Evolutionary conservation across 1,284 basidiomycete genomes (phyloP).

Genomic region (Apiotrichum mycotoxinovorans): DNA sequence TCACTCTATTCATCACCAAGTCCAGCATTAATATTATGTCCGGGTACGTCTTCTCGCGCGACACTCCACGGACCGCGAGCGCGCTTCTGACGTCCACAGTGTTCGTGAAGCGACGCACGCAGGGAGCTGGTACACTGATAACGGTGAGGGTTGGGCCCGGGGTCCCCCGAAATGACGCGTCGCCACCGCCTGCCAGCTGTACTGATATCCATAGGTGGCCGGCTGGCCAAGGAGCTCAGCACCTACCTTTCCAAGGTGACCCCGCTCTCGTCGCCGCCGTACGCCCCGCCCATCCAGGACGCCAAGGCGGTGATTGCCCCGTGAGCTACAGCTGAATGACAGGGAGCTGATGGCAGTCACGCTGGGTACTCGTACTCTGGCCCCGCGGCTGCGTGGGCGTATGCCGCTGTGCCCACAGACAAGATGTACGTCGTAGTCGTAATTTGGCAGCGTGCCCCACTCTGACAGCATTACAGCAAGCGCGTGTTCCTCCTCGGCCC

Average conservation of each 20-base stretch:
- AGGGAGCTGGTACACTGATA: slow-evolving; percentile 80
- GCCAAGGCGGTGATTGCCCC: slow-evolving; percentile 96
- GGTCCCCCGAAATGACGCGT: no score
- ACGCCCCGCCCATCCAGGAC: slow-evolving; percentile 62
- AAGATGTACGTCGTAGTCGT: slow-evolving; percentile 63
- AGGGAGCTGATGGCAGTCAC: slow-evolving; percentile 59
- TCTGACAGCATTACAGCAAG: slow-evolving; percentile 57
- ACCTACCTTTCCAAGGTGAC: slow-evolving; percentile 64
- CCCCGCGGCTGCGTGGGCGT: slow-evolving; percentile 91
- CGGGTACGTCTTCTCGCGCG: slow-evolving; percentile 5
- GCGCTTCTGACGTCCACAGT: not conserved
- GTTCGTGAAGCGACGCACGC: slow-evolving; percentile 71
- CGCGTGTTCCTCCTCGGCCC: slow-evolving; percentile 93
- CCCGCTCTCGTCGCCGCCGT: slow-evolving; percentile 53
- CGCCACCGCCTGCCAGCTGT: slow-evolving; percentile 18
- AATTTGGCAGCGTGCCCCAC: no score
- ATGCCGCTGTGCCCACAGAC: slow-evolving; percentile 75
- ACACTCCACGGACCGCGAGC: not conserved
- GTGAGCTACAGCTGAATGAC: slow-evolving; percentile 53
- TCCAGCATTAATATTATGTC: slow-evolving; percentile 13
- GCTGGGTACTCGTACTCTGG: slow-evolving; percentile 96
- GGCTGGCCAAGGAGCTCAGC: slow-evolving; percentile 62
- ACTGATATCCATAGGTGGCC: slow-evolving; percentile 52
- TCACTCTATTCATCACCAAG: no score
- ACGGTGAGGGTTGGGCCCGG: slow-evolving; percentile 61